Evolutionary conservation across 176 grass and related monocot species (phyloP), one percentile per base, ranked within the genome.

Genomic region (Lolium rigidum): DNA sequence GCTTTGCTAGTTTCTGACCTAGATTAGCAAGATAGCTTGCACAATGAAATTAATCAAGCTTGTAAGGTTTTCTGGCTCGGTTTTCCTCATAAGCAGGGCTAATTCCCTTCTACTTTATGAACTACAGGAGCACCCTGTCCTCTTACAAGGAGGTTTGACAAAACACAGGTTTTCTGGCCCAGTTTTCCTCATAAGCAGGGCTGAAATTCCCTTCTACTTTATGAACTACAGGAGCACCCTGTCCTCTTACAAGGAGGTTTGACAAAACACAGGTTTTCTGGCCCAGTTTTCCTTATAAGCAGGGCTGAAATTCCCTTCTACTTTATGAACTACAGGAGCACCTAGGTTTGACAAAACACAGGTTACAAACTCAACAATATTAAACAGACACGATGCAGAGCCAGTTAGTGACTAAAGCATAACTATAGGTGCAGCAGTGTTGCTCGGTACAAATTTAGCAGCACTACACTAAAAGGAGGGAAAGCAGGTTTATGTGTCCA

Each of bases 401-500:
- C 49, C 13, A 61, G 15, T 35, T 55, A 5, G 13, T 76, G 8
- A 10, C 16, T 9, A 82, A 61, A 55, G 3, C 21, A 51, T 24
- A 20, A 43, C 26, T 71, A 52, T n/a, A 78, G 16, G 25, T 24
- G 39, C 76, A 12, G 58, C 16, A 87, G 20, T 82, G 26, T 22
- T 76, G 20, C 44, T 67, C 24, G 7, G 13, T 79, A 37, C n/a
- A 37, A 89, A 75, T 7, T 84, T 49, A 56, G 11, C 41, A 20
- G 44, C 55, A 16, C 24, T 2, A 54, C 2, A 2, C 54, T 55
- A 78, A 60, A 57, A n/a, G 28, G 2, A 66, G 24, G 5, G 13
- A 57, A 76, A 9, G 44, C 17, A 3, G 59, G 83, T 74, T 56
- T 24, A 44, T 52, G 20, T 41, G 12, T 55, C 18, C 46, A 82